These are phyloP conservation scores for Annulohypoxylon nitens DNA, from an alignment of 495 filamentous ascomycete genomes.

Conservation along the genomic window DNA sequence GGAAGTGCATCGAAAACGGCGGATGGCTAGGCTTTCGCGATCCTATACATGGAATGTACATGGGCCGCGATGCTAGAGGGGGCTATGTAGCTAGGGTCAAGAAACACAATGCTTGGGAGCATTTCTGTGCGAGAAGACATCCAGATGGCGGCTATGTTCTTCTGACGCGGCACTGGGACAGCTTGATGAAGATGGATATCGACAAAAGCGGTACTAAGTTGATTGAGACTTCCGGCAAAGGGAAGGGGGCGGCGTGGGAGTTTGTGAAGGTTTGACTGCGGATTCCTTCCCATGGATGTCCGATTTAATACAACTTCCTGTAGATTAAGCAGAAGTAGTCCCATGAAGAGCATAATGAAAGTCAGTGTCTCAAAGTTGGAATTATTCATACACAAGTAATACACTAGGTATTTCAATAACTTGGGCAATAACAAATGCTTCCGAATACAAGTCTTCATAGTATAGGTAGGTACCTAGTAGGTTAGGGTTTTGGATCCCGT, in stretches of 20 bases:
- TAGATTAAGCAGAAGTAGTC: too few relatives aligned
- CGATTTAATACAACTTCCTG: too few relatives aligned
- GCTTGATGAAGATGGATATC: slow-evolving; percentile 23
- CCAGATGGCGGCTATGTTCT: slow-evolving; percentile 33
- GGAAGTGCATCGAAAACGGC: slow-evolving; percentile 55
- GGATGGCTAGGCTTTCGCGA: slow-evolving; percentile 60
- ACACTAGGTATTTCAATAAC: too few relatives aligned
- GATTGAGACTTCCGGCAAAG: slow-evolving; percentile 15
- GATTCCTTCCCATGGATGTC: too few relatives aligned
- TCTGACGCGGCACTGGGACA: background rate
- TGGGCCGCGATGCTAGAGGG: slow-evolving; percentile 47
- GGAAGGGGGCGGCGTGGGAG: slow-evolving; percentile 30
- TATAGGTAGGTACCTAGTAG: too few relatives aligned
- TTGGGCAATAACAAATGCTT: background rate
- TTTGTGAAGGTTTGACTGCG: slow-evolving; percentile 19
- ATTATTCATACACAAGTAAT: too few relatives aligned
- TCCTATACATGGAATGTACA: slow-evolving; percentile 43
- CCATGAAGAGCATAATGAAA: too few relatives aligned
- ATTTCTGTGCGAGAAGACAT: slow-evolving; percentile 32
- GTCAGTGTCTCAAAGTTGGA: too few relatives aligned
- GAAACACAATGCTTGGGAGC: slow-evolving; percentile 18
- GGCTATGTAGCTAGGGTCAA: slow-evolving; percentile 21
- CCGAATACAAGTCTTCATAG: too few relatives aligned
- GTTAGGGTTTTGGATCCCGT: too few relatives aligned
- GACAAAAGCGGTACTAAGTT: slow-evolving; percentile 21